These are phyloP conservation scores for Boletus smithii DNA, from an alignment of 1,284 basidiomycete species.

Conservation along the genomic window DNA sequence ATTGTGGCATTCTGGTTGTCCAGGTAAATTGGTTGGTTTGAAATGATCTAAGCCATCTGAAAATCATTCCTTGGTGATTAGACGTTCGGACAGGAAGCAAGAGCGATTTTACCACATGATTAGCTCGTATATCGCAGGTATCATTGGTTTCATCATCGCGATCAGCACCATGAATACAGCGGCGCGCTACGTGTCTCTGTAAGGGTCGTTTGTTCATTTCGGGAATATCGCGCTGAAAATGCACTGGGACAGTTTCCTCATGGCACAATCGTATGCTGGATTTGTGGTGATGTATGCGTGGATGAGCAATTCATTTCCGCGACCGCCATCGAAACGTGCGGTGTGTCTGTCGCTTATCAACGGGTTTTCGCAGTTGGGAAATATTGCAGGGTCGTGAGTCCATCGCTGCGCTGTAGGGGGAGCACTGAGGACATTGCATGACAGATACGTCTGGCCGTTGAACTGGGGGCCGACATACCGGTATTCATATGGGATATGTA, in stretches of 20 bases:
- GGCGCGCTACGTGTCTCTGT: slow-evolving; percentile 68
- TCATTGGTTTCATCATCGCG: slow-evolving; percentile 72
- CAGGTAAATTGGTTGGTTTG: slow-evolving; percentile 37
- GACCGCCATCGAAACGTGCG: slow-evolving; percentile 66
- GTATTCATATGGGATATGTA: slow-evolving; percentile 29
- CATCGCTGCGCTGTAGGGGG: background rate
- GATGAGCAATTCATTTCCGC: slow-evolving; percentile 65
- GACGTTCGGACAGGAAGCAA: slow-evolving; percentile 36
- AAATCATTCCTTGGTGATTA: slow-evolving; percentile 1
- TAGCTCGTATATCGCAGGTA: slow-evolving; percentile 50
- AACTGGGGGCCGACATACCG: slow-evolving; percentile 30
- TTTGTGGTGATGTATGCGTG: slow-evolving; percentile 64
- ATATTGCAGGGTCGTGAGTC: slow-evolving; percentile 65
- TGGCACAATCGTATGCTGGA: slow-evolving; percentile 71
- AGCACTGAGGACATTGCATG: background rate
- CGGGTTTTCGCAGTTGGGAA: slow-evolving; percentile 67
- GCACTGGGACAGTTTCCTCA: slow-evolving; percentile 51
- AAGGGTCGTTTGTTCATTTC: slow-evolving; percentile 24
- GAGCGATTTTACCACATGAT: slow-evolving; percentile 68
- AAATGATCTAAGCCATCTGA: slow-evolving; percentile 12
- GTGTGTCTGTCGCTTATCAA: slow-evolving; percentile 68
- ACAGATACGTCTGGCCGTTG: slow-evolving; percentile 22
- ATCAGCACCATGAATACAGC: slow-evolving; percentile 66
- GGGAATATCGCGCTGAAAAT: slow-evolving; percentile 2
- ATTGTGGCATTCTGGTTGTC: slow-evolving; percentile 50